Conservation (phyloP, 2,329 filamentous ascomycete genomes). For the Geosmithia morbida region DNA sequence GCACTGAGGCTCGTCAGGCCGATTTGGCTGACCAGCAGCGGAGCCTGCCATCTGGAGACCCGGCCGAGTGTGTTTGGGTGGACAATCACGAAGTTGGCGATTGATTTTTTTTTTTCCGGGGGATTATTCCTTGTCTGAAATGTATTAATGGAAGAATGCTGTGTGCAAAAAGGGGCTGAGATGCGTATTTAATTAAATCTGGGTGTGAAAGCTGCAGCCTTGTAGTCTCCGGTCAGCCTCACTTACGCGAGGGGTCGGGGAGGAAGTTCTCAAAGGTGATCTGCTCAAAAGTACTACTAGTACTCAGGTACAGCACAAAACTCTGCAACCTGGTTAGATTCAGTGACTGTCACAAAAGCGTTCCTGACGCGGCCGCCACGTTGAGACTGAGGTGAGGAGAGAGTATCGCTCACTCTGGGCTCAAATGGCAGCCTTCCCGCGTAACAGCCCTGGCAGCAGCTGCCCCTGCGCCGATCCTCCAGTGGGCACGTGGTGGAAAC, state of each 20-base stretch:
- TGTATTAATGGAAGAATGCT: neutral
- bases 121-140: neutral
- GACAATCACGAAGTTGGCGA: neutral
- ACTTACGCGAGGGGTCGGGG: no score
- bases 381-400: no score
- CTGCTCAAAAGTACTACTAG: no score
- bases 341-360: no score
- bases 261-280: no score
- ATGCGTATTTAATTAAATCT: no score
- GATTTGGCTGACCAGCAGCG: conserved; percentile 3
- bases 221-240: no score
- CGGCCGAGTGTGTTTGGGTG: neutral
- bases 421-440: neutral
- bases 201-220: no score
- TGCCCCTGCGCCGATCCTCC: neutral
- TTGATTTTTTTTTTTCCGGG: neutral
- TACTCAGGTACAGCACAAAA: no score
- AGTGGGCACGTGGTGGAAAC: neutral
- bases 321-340: no score
- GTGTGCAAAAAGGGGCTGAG: no score
- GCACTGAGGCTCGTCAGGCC: conserved; percentile 25
- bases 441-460: neutral
- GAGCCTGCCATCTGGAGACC: neutral
- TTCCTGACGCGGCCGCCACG: no score
- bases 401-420: neutral